A percentile compares a stretch with the other conserved stretches of the same genome.
Evolutionary conservation across 768 basidiomycete genomes (phyloP).

Genomic region (Amanita exitialis): DNA sequence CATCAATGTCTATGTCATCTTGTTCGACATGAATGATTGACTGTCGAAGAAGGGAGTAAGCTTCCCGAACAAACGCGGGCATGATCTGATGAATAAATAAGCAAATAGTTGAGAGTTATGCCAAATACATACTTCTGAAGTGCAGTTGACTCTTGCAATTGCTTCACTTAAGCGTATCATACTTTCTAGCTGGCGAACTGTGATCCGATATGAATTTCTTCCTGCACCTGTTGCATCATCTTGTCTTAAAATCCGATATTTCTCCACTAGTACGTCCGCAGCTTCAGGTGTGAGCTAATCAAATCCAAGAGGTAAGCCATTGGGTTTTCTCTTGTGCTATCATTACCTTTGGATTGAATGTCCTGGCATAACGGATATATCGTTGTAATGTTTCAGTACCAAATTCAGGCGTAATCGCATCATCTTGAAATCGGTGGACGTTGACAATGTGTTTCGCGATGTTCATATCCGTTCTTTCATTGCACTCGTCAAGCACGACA

Average conservation of each 20-base stretch:
- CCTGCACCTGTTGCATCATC: constrained; percentile 87
- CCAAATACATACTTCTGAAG: constrained; percentile 58
- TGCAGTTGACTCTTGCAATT: constrained; percentile 95
- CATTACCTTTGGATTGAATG: constrained; percentile 91
- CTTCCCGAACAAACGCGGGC: constrained; percentile 91
- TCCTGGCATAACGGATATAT: constrained; percentile 95
- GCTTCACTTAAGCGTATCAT: constrained; percentile 98
- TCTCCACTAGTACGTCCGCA: constrained; percentile 87
- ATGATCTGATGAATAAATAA: constrained; percentile 51
- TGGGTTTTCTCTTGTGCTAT: constrained; percentile 1
- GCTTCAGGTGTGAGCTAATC: constrained; percentile 84
- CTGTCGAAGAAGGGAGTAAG: constrained; percentile 85
- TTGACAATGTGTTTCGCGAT: constrained; percentile 97
- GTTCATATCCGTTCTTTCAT: constrained; percentile 84
- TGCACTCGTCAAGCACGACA: constrained; percentile 94
- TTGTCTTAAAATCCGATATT: constrained; percentile 85
- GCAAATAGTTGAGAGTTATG: neutral
- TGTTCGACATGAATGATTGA: constrained; percentile 99
- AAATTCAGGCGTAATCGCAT: constrained; percentile 93
- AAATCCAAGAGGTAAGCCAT: neutral
- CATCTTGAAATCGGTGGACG: constrained; percentile 91
- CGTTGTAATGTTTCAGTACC: constrained; percentile 93
- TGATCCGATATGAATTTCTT: constrained; percentile 92
- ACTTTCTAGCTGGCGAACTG: constrained; percentile 94
- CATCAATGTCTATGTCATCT: constrained; percentile 96